These are phyloP conservation scores for Amanita jacksonii DNA, from an alignment of 768 basidiomycete species.

Conservation along the genomic window DNA sequence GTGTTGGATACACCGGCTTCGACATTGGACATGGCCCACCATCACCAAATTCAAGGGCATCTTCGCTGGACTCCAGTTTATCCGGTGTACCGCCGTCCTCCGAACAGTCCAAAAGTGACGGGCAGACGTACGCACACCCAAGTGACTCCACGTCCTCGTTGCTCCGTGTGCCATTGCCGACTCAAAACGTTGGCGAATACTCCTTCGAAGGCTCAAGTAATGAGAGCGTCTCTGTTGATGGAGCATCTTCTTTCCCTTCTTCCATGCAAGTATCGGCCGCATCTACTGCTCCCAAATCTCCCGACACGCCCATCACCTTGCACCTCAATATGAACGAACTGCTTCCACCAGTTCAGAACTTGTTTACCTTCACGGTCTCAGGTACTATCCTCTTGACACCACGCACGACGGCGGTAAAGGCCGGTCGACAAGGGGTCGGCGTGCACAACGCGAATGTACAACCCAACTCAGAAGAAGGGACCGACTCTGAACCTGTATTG, in stretches of 20 bases:
- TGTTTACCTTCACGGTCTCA: conserved; percentile 55
- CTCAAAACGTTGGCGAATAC: conserved; percentile 54
- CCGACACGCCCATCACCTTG: conserved; percentile 56
- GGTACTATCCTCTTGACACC: conserved; percentile 57
- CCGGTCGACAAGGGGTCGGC: conserved; percentile 15
- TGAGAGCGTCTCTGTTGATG: conserved; percentile 23
- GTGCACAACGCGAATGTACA: conserved; percentile 12
- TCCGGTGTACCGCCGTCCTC: conserved; percentile 15
- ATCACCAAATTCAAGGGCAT: conserved; percentile 30
- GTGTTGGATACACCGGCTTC: conserved; percentile 63
- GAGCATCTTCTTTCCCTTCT: conserved; percentile 41
- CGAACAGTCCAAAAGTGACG: conserved; percentile 9
- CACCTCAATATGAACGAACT: conserved; percentile 79
- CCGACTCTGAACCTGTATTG: conserved; percentile 40
- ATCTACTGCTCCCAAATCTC: conserved; percentile 26
- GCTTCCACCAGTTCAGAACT: conserved; percentile 50
- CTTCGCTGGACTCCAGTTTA: conserved; percentile 38
- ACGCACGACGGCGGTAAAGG: conserved; percentile 22
- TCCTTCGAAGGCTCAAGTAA: conserved; percentile 58
- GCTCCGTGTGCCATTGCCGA: conserved; percentile 66
- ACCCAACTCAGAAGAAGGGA: conserved; percentile 15
- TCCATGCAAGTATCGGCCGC: conserved; percentile 25
- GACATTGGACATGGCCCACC: conserved; percentile 37
- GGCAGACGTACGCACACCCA: conserved; percentile 21
- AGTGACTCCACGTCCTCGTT: conserved; percentile 51